Evolutionary conservation across 768 basidiomycete genomes (phyloP).

Genomic region (Exidia glandulosa): DNA sequence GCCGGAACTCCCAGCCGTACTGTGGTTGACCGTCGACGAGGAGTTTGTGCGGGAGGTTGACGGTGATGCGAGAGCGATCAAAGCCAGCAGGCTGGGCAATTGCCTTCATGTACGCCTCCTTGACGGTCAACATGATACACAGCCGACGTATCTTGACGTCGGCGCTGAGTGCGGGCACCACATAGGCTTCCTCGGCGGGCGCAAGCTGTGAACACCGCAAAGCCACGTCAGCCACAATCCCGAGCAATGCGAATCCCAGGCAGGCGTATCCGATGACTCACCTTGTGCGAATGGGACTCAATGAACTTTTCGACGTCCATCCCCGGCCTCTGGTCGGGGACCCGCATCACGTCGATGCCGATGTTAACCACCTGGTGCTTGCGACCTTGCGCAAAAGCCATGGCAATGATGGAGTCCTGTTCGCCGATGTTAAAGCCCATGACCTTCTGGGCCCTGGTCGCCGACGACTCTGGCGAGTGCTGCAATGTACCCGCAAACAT

Average conservation of each 20-base stretch:
- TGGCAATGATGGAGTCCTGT: slow-evolving; percentile 33
- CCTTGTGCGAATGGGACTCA: slow-evolving; percentile 68
- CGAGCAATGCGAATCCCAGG: not conserved
- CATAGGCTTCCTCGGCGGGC: slow-evolving; percentile 39
- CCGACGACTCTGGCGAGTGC: not conserved
- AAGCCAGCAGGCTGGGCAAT: slow-evolving; percentile 74
- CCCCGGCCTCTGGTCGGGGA: slow-evolving; percentile 17
- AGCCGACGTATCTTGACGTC: slow-evolving; percentile 62
- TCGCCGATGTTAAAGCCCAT: slow-evolving; percentile 12
- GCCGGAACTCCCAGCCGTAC: slow-evolving; percentile 77
- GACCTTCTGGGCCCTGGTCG: not conserved
- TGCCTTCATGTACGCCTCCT: slow-evolving; percentile 73
- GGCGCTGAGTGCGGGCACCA: slow-evolving; percentile 41
- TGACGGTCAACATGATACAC: slow-evolving; percentile 68
- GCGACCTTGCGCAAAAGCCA: slow-evolving; percentile 41
- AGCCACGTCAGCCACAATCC: too few relatives aligned
- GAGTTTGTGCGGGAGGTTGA: slow-evolving; percentile 57
- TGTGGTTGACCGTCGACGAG: slow-evolving; percentile 58
- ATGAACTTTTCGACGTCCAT: slow-evolving; percentile 57
- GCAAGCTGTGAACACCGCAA: too few relatives aligned
- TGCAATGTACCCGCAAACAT: slow-evolving; percentile 29
- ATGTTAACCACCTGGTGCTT: slow-evolving; percentile 70
- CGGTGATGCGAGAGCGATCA: slow-evolving; percentile 72
- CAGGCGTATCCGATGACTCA: slow-evolving; percentile 19
- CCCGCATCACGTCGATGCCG: slow-evolving; percentile 58